These are phyloP conservation scores for Candida railenensis DNA, from an alignment of 805 yeast genomes.

Conservation along the genomic window DNA sequence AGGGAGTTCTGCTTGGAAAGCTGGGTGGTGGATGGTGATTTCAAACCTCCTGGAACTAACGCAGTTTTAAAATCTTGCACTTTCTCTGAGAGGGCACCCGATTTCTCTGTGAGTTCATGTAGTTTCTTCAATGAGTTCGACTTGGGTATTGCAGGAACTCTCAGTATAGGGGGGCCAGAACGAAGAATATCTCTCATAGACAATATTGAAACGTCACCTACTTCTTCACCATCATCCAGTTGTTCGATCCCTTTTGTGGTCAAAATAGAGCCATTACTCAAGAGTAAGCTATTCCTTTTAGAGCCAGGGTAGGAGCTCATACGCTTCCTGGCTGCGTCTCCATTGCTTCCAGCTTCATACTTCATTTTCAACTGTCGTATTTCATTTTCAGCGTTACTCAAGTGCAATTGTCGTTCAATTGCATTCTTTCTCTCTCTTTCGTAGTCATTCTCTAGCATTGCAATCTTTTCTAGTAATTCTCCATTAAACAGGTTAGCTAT, in stretches of 20 bases:
- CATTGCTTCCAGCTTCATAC: not conserved
- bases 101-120: constrained; percentile 26
- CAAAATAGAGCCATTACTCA: constrained; percentile 3
- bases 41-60: constrained; percentile 11
- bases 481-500: constrained; percentile 38
- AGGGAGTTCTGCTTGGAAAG: constrained; percentile 6
- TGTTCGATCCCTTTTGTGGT: not conserved
- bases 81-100: constrained; percentile 13
- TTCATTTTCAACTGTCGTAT: constrained; percentile 17
- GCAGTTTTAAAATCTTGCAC: constrained; percentile 6
- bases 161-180: constrained; percentile 5
- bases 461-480: constrained; percentile 41
- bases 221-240: constrained; percentile 5
- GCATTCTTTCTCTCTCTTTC: constrained; percentile 24
- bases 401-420: constrained; percentile 24
- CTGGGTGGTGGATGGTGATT: constrained; percentile 22
- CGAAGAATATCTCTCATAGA: constrained; percentile 12
- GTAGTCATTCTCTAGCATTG: constrained; percentile 41
- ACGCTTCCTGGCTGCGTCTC: too few relatives aligned
- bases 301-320: not conserved
- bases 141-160: constrained; percentile 12
- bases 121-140: constrained; percentile 31
- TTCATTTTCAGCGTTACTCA: constrained; percentile 31
- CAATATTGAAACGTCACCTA: constrained; percentile 17
- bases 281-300: not conserved